phyloP scores from a whole-genome alignment of 345 rosid genomes.

The Arabidopsis arenosa region DNA sequence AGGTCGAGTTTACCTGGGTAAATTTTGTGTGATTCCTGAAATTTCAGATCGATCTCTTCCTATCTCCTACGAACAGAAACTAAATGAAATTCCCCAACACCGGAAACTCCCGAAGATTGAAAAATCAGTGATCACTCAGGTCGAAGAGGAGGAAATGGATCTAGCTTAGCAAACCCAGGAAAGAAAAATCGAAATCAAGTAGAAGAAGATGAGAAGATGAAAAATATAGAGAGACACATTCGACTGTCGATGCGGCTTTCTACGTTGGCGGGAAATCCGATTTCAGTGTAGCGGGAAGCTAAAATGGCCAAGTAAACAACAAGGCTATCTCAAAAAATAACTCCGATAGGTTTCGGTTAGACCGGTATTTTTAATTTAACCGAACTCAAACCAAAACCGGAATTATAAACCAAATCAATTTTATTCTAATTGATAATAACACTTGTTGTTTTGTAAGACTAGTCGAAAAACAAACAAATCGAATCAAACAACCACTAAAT shows the following conservation, averaged over 20 bases:
- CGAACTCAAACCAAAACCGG: conserved; percentile 1
- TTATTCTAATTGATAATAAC: not conserved
- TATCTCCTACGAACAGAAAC: not conserved
- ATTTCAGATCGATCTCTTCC: conserved; percentile 10
- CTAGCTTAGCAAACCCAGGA: not conserved
- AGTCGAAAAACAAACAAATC: not conserved
- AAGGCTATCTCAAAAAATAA: too few relatives aligned
- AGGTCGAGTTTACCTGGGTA: conserved; percentile 26
- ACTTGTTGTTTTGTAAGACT: not conserved
- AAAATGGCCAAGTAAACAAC: not conserved
- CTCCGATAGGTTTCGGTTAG: conserved; percentile 19
- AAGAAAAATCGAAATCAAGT: not conserved
- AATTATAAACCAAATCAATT: not conserved
- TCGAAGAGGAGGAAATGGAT: not conserved
- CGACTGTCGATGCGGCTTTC: conserved; percentile 9
- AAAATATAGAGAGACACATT: not conserved
- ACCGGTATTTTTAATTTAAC: conserved; percentile 12
- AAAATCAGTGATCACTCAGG: not conserved
- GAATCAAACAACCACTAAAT: not conserved
- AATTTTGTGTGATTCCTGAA: not conserved
- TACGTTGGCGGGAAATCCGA: conserved; percentile 37
- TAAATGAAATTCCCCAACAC: not conserved
- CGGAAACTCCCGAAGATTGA: not conserved
- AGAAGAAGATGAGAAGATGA: not conserved
- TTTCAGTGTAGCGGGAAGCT: conserved; percentile 35